Evolutionary conservation across 2,329 filamentous ascomycete species (phyloP).

Genomic region (Aspergillus proliferans): DNA sequence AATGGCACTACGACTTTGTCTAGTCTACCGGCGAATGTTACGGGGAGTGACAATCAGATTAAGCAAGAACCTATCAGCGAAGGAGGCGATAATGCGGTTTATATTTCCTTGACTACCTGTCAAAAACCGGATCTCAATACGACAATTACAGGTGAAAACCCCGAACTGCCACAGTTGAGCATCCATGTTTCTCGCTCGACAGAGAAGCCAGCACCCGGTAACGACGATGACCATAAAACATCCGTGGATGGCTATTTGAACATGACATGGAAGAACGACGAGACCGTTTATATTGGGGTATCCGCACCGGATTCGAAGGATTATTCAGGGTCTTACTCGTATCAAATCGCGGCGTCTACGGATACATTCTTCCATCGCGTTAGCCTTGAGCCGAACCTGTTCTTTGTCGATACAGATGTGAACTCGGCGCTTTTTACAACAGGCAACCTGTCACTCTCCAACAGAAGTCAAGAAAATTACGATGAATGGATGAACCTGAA

Average conservation of each 20-base stretch:
- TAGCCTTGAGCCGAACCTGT: conserved; percentile 52
- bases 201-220: not conserved
- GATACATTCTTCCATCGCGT: conserved; percentile 67
- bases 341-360: conserved; percentile 75
- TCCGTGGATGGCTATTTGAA: conserved; percentile 65
- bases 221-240: conserved; percentile 18
- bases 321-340: conserved; percentile 66
- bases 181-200: conserved; percentile 63
- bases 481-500: conserved; percentile 53
- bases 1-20: conserved; percentile 23
- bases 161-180: conserved; percentile 62
- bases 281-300: conserved; percentile 70
- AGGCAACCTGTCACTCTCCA: conserved; percentile 53
- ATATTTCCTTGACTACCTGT: conserved; percentile 82
- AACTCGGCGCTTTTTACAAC: conserved; percentile 73
- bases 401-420: conserved; percentile 80
- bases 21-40: conserved; percentile 21
- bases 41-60: conserved; percentile 17
- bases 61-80: conserved; percentile 13
- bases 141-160: conserved; percentile 27
- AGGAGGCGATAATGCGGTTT: conserved; percentile 45
- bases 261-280: conserved; percentile 54
- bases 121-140: conserved; percentile 58
- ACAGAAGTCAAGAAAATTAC: conserved; percentile 44
- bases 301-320: conserved; percentile 60